Conservation (phyloP, 768 basidiomycete species). For the Xanthoconium purpureum region DNA sequence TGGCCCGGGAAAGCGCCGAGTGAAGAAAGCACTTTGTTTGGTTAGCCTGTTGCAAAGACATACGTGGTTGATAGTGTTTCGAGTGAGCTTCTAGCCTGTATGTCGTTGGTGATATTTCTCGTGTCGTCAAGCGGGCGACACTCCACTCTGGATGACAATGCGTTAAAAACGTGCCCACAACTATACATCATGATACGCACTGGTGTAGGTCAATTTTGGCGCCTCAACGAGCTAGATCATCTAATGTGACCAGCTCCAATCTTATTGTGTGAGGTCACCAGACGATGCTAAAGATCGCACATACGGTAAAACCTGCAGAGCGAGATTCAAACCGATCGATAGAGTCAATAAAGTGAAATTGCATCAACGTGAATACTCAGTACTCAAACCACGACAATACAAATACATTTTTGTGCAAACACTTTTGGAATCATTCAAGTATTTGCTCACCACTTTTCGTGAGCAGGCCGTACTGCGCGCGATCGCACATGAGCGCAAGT, state of each 20-base stretch:
- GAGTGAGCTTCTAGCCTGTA: neutral
- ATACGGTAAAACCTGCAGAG: neutral
- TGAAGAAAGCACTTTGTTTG: neutral
- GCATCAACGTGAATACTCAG: neutral
- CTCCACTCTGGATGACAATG: neutral
- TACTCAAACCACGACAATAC: neutral
- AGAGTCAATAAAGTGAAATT: neutral
- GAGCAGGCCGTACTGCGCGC: slow-evolving; percentile 46
- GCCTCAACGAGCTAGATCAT: no score
- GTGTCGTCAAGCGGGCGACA: no score
- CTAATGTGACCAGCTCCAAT: no score
- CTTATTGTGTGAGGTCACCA: no score
- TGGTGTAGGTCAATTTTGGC: neutral
- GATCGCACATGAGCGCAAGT: neutral
- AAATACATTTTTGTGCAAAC: neutral
- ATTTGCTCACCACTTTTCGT: slow-evolving; percentile 46
- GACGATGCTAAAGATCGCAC: neutral
- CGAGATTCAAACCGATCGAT: neutral
- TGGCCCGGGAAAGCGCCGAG: neutral
- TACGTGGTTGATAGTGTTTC: neutral
- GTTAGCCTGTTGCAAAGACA: neutral
- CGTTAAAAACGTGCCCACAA: no score
- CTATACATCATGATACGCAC: no score
- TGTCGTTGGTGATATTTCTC: neutral
- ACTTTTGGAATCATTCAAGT: neutral